These are phyloP conservation scores for Entophlyctis luteolus DNA, from an alignment of 192 early-diverging fungal species.

Conservation along the genomic window DNA sequence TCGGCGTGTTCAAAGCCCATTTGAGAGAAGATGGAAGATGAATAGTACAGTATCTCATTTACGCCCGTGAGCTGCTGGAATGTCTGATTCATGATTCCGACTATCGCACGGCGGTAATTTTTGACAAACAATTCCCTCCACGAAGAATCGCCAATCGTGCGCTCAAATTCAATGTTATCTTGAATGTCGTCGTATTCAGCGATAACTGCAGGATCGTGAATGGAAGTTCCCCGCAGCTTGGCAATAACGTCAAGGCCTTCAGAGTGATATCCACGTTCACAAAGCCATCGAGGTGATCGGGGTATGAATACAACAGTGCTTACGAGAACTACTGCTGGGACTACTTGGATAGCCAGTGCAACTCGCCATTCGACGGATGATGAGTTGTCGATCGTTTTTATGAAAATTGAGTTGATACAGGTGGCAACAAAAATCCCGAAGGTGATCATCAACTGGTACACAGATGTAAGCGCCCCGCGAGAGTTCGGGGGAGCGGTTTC, in stretches of 20 bases:
- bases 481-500: slow-evolving; percentile 79
- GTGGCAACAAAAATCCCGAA: slow-evolving; percentile 62
- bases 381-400: slow-evolving; percentile 30
- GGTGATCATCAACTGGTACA: slow-evolving; percentile 93
- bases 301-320: slow-evolving; percentile 73
- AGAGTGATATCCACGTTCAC: slow-evolving; percentile 37
- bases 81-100: slow-evolving; percentile 62
- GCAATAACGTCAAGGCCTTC: slow-evolving; percentile 43
- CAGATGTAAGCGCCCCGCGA: slow-evolving; percentile 61
- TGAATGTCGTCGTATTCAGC: slow-evolving; percentile 55
- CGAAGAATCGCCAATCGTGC: slow-evolving; percentile 45
- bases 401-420: slow-evolving; percentile 46
- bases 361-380: slow-evolving; percentile 67
- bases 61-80: slow-evolving; percentile 68
- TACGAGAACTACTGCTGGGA: slow-evolving; percentile 71
- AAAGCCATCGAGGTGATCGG: slow-evolving; percentile 58
- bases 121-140: slow-evolving; percentile 57
- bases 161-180: slow-evolving; percentile 47
- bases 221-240: slow-evolving; percentile 38
- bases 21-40: slow-evolving; percentile 17
- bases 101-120: slow-evolving; percentile 53
- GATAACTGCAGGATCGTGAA: slow-evolving; percentile 35
- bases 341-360: slow-evolving; percentile 76
- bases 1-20: slow-evolving; percentile 32
- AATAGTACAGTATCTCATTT: slow-evolving; percentile 82